A percentile compares a stretch with the other conserved stretches of the same genome.
Conservation (phyloP, 2,329 filamentous ascomycete genomes). For the Calonectria pauciramosa region DNA sequence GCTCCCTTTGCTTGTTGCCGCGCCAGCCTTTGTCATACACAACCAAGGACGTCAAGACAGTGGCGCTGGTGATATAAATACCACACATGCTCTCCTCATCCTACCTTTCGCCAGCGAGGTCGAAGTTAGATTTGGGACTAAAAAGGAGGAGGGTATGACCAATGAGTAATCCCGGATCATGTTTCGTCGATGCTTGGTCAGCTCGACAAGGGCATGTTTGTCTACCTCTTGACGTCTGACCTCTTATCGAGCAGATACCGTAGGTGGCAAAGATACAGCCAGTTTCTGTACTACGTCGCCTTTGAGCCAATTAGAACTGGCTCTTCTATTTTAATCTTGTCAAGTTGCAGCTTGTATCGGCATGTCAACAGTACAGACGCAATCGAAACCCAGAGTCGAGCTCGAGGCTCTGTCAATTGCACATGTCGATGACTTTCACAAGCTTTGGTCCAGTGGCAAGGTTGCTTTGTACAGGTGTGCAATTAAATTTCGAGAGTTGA, state of each 20-base stretch:
- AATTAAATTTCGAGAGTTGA: neutral
- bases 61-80: neutral
- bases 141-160: neutral
- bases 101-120: neutral
- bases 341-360: neutral
- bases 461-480: constrained; percentile 17
- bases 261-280: neutral
- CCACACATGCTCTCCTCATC: neutral
- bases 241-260: neutral
- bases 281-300: neutral
- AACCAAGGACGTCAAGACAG: neutral
- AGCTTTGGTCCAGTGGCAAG: constrained; percentile 13
- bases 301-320: neutral
- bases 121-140: neutral
- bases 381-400: neutral
- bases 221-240: neutral
- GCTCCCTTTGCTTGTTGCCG: neutral
- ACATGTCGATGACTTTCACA: constrained; percentile 18
- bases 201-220: neutral
- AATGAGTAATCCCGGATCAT: neutral
- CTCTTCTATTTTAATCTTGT: neutral
- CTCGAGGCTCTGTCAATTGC: neutral
- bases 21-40: too few species aligned
- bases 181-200: neutral
- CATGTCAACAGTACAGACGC: neutral